Evolutionary conservation across 495 filamentous ascomycete genomes (phyloP), one percentile per base, ranked within the genome.

Genomic region (Glonium stellatum): DNA sequence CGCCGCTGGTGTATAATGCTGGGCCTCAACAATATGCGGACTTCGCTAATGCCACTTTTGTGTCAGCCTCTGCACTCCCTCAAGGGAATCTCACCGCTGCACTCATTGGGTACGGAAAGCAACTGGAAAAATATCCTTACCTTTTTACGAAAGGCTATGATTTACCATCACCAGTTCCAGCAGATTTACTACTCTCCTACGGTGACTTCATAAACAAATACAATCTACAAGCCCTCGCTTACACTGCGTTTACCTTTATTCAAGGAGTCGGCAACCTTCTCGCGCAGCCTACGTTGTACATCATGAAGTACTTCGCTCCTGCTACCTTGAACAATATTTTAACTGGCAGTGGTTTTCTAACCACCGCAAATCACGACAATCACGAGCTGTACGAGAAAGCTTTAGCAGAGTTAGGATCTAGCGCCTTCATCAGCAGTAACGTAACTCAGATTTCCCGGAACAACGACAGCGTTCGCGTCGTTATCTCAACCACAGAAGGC

Each of bases 321-420:
- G 18, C 59, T 13, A 49, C 47, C 39, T 19, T 69, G 13, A 1
- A 65, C 2, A 13, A 42, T n/a, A 55, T 55, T 39, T 25, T 69
- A 0, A 39, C 21, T 1, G 34, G 21, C 13, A 67, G 67, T 6
- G n/a, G n/a, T n/a, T 73, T 73, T 55, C 44, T 74, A 6, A 68
- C 68, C 9, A 73, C 72, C 0, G 66, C 67, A 3, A 58, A 49
- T 0, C 63, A 70, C 35, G 65, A 79, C 59, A 74, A 73, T 46
- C 62, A 73, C 44, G 70, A 75, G 39, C 58, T 80, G 1, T 81
- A 79, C 61, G 58, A 68, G 1, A 71, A 69, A 1, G 77, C 74
- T 0, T 59, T 57, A 0, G 55, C 56, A 0, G 27, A 67, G 0
- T 69, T 80, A 0, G 72, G 72, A 0, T 55, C 51, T 0, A 71